Conservation (phyloP, 228 moss, liverwort and hornwort species). For the Sphagnum fallax region DNA sequence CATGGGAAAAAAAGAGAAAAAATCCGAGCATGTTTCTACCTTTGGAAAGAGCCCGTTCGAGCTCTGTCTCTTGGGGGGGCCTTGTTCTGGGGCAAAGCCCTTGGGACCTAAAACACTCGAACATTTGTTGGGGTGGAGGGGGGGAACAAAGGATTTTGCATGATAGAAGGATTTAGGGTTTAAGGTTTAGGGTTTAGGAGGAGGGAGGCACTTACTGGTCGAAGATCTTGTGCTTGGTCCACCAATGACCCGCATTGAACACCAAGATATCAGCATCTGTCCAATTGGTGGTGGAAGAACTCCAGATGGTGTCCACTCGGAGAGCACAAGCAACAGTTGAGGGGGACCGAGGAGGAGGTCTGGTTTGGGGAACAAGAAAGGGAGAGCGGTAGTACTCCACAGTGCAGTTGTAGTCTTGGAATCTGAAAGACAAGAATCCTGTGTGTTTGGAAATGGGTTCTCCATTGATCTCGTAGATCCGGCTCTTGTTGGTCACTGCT, state of each 20-base stretch:
- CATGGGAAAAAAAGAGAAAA: too few species aligned
- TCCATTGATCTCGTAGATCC: slow-evolving; percentile 20
- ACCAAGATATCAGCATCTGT: slow-evolving; percentile 7
- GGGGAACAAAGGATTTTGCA: too few species aligned
- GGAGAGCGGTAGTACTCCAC: slow-evolving; percentile 23
- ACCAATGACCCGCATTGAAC: slow-evolving; percentile 29
- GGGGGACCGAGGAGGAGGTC: slow-evolving; percentile 8
- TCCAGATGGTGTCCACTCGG: slow-evolving; percentile 8
- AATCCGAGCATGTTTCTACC: too few species aligned
- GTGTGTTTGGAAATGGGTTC: slow-evolving; percentile 17
- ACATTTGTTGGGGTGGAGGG: too few species aligned
- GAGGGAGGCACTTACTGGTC: not conserved
- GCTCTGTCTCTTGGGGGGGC: too few species aligned
- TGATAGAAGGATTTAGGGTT: too few species aligned
- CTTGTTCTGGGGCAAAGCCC: too few species aligned
- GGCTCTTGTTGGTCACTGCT: slow-evolving; percentile 13
- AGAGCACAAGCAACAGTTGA: slow-evolving; percentile 8
- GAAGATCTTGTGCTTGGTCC: slow-evolving; percentile 13
- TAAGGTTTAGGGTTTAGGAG: too few species aligned
- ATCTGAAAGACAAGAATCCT: slow-evolving; percentile 7
- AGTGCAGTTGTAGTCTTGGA: slow-evolving; percentile 14
- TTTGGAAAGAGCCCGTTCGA: too few species aligned
- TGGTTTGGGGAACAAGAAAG: slow-evolving; percentile 17
- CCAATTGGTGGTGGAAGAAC: slow-evolving; percentile 7
- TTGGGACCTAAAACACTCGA: too few species aligned